A percentile compares a stretch with the other conserved stretches of the same genome.
Conservation (phyloP, 371 early-diverging fungal species). For the Rhizomucor miehei region DNA sequence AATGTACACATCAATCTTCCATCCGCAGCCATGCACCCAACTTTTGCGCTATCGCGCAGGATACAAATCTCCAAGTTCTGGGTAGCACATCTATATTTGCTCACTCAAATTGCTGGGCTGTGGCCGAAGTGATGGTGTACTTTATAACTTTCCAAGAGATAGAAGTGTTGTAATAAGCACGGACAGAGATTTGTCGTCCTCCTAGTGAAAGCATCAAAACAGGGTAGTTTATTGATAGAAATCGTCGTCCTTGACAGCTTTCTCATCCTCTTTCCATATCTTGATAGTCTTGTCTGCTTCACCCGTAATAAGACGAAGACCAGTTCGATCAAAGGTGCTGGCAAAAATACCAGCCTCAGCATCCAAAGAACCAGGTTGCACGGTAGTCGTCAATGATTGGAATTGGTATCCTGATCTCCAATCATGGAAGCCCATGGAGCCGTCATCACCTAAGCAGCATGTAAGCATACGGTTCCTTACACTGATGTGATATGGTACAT, state of each 20-base stretch:
- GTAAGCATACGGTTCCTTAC: not conserved
- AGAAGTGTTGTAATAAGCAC: too few relatives aligned
- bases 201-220: too few relatives aligned
- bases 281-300: slow-evolving; percentile 99
- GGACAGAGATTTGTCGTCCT: too few relatives aligned
- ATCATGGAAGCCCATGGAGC: slow-evolving; percentile 95
- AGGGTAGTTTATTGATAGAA: slow-evolving; percentile 23
- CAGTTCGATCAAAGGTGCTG: slow-evolving; percentile 93
- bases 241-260: slow-evolving; percentile 53
- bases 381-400: slow-evolving; percentile 81
- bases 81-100: too few relatives aligned
- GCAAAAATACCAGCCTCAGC: slow-evolving; percentile 95
- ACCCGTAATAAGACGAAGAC: slow-evolving; percentile 92
- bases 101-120: too few relatives aligned
- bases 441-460: slow-evolving; percentile 75
- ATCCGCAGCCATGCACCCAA: too few relatives aligned
- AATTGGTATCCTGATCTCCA: slow-evolving; percentile 95
- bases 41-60: too few relatives aligned
- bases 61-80: too few relatives aligned
- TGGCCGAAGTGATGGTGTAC: too few relatives aligned
- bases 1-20: too few relatives aligned
- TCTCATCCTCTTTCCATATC: slow-evolving; percentile 86
- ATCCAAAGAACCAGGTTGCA: slow-evolving; percentile 96
- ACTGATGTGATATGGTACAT: slow-evolving; percentile 4
- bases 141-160: too few relatives aligned